These are phyloP conservation scores for Artomyces pyxidatus DNA, from an alignment of 768 basidiomycete genomes.

Conservation along the genomic window DNA sequence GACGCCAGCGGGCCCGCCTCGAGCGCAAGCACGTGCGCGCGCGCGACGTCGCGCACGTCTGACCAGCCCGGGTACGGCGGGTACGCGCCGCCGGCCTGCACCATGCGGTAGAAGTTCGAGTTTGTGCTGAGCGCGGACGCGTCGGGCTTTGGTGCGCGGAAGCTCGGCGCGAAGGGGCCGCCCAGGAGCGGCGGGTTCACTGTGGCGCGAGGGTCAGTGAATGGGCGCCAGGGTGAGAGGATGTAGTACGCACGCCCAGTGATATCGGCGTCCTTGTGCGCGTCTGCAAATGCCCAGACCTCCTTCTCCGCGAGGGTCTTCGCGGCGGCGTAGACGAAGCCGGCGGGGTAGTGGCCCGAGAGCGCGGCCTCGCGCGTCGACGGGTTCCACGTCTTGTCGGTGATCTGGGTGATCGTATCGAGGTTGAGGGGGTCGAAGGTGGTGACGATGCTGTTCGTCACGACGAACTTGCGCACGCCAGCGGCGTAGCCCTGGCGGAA, in stretches of 20 bases:
- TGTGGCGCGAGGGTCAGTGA: no score
- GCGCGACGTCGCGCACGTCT: constrained; percentile 5
- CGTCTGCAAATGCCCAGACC: background rate
- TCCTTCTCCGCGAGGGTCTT: background rate
- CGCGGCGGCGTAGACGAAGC: background rate
- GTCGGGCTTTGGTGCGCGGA: background rate
- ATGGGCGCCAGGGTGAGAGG: no score
- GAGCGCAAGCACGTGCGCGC: background rate
- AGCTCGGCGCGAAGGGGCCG: background rate
- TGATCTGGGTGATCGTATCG: background rate
- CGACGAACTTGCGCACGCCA: background rate
- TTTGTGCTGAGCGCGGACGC: background rate
- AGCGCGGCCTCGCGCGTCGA: background rate
- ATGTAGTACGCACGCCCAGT: background rate
- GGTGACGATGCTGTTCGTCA: background rate
- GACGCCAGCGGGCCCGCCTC: background rate
- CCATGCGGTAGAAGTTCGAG: background rate
- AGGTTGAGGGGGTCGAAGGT: background rate
- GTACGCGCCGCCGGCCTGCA: background rate
- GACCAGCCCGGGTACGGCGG: background rate
- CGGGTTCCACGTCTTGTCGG: background rate
- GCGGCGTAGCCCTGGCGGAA: background rate
- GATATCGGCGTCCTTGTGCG: background rate
- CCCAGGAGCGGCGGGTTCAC: background rate
- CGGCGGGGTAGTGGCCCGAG: background rate